These are phyloP conservation scores for Arachnomyces sp. DNA, from an alignment of 2,329 filamentous ascomycete species.

Conservation along the genomic window DNA sequence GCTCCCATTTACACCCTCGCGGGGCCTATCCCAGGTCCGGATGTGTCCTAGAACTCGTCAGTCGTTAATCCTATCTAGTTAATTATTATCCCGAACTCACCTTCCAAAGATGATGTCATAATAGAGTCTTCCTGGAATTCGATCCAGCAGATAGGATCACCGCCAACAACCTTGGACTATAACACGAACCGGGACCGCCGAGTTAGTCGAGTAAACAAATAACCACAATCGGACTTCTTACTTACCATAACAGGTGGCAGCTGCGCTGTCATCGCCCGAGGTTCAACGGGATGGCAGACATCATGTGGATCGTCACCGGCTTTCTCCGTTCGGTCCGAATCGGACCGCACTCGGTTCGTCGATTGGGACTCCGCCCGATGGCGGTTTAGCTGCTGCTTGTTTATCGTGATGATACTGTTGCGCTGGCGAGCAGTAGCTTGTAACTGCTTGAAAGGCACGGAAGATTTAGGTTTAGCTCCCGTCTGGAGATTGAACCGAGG, in stretches of 20 bases:
- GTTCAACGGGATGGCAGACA: slow-evolving; percentile 69
- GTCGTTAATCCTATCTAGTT: too few species aligned
- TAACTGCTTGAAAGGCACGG: slow-evolving; percentile 20
- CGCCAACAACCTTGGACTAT: slow-evolving; percentile 74
- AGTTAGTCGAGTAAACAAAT: slow-evolving; percentile 1
- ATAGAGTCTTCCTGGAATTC: slow-evolving; percentile 93
- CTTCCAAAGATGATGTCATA: slow-evolving; percentile 83
- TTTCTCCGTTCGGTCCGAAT: slow-evolving; percentile 56
- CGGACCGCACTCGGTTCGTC: slow-evolving; percentile 57
- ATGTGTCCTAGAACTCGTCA: slow-evolving; percentile 55
- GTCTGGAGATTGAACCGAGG: slow-evolving; percentile 1
- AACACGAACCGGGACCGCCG: slow-evolving; percentile 6
- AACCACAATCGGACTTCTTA: slow-evolving; percentile 10
- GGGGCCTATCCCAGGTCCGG: slow-evolving; percentile 64
- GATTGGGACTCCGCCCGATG: slow-evolving; percentile 57
- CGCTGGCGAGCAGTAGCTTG: slow-evolving; percentile 32
- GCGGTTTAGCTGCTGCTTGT: slow-evolving; percentile 40
- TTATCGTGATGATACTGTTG: slow-evolving; percentile 25
- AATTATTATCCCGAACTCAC: slow-evolving; percentile 45
- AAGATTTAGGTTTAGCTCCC: slow-evolving; percentile 1
- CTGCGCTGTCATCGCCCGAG: slow-evolving; percentile 74
- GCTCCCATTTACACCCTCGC: slow-evolving; percentile 33
- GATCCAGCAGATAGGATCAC: slow-evolving; percentile 80
- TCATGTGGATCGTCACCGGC: slow-evolving; percentile 44
- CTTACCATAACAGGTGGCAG: slow-evolving; percentile 82